A percentile compares a stretch with the other conserved stretches of the same genome.
These are phyloP conservation scores for Boletales sp. DNA, from an alignment of 768 basidiomycete species.

Conservation along the genomic window DNA sequence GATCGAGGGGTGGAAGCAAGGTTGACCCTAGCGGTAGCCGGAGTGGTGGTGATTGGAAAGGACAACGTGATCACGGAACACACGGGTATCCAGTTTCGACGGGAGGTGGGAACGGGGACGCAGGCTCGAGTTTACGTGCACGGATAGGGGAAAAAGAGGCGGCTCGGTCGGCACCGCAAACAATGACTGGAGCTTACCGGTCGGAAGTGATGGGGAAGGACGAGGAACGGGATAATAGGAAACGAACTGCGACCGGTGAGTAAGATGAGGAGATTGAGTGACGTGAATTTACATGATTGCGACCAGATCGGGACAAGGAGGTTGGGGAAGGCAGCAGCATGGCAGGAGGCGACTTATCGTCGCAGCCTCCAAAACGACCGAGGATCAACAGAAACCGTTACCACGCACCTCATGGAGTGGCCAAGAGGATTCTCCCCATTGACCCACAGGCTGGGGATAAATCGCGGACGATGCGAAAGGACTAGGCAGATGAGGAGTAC, in stretches of 20 bases:
- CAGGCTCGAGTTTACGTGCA: constrained; percentile 43
- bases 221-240: constrained; percentile 65
- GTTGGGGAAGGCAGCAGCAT: constrained; percentile 35
- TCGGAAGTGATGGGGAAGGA: constrained; percentile 45
- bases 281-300: constrained; percentile 3
- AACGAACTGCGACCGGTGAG: constrained; percentile 68
- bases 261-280: background rate
- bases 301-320: constrained; percentile 64
- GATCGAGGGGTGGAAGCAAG: constrained; percentile 38
- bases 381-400: constrained; percentile 57
- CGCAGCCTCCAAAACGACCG: constrained; percentile 55
- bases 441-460: constrained; percentile 61
- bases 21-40: constrained; percentile 34
- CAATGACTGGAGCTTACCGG: constrained; percentile 42
- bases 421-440: constrained; percentile 57
- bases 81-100: constrained; percentile 21
- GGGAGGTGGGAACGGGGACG: constrained; percentile 18
- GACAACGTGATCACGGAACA: constrained; percentile 32
- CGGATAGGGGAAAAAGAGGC: constrained; percentile 63
- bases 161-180: constrained; percentile 37
- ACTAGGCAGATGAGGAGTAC: constrained; percentile 32
- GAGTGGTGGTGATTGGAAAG: constrained; percentile 51
- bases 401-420: constrained; percentile 40
- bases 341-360: constrained; percentile 35
- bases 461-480: constrained; percentile 49